Percentiles rank a stretch among this genome's conserved stretches.
Evolutionary conservation across 495 filamentous ascomycete genomes (phyloP).

Genomic region (Tuber umbilicatum): DNA sequence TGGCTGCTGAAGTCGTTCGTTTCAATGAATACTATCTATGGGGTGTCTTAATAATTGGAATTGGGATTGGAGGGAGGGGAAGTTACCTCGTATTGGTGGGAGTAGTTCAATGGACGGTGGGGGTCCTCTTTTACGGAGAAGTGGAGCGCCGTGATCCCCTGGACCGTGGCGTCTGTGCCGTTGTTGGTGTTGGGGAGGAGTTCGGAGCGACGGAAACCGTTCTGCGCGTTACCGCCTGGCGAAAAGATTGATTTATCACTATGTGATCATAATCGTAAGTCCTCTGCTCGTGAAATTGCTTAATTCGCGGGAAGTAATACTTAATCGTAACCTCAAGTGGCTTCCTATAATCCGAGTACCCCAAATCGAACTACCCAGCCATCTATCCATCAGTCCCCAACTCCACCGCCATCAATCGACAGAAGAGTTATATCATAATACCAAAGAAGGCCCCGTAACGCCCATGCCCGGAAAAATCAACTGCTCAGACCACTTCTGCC

Average conservation of each 20-base stretch:
- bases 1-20: constrained; percentile 51
- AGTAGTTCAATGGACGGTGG: constrained; percentile 49
- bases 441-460: not conserved
- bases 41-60: not conserved
- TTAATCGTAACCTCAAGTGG: constrained; percentile 29
- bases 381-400: not conserved
- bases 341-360: not conserved
- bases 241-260: constrained; percentile 51
- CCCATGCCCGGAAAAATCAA: not conserved
- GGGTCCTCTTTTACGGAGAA: constrained; percentile 51
- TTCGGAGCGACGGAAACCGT: constrained; percentile 53
- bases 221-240: constrained; percentile 46
- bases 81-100: constrained; percentile 50
- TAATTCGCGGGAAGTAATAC: constrained; percentile 7
- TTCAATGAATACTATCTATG: constrained; percentile 52
- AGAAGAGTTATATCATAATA: constrained; percentile 5
- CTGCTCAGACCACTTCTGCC: constrained; percentile 27
- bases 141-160: constrained; percentile 51
- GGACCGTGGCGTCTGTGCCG: constrained; percentile 45
- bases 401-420: not conserved
- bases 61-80: constrained; percentile 43
- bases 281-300: not conserved
- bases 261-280: not conserved
- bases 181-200: constrained; percentile 50
- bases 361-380: constrained; percentile 28